Evolutionary conservation across 345 rosid species (phyloP).

Genomic region (Garcia nutans): DNA sequence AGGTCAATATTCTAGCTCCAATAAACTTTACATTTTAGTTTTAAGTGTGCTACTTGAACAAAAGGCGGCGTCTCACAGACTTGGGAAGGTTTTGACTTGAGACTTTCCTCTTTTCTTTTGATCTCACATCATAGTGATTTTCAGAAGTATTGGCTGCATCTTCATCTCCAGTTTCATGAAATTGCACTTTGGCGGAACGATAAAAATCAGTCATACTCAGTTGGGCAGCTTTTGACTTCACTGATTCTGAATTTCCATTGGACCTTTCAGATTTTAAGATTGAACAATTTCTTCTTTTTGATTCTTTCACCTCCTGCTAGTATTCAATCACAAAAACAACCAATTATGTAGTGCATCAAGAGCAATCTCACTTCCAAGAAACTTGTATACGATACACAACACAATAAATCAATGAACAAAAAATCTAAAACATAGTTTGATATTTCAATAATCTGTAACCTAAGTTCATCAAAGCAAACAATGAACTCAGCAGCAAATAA

Average conservation of each 20-base stretch:
- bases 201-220: conserved; percentile 71
- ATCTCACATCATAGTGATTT: conserved; percentile 25
- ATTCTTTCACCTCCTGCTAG: conserved; percentile 51
- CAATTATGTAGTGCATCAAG: conserved; percentile 8
- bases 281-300: conserved; percentile 43
- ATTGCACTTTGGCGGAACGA: conserved; percentile 52
- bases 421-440: background rate
- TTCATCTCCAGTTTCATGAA: conserved; percentile 35
- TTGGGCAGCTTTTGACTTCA: conserved; percentile 54
- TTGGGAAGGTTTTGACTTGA: conserved; percentile 52
- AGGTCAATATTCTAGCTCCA: background rate
- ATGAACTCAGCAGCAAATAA: background rate
- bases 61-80: conserved; percentile 54
- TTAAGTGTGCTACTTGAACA: conserved; percentile 18
- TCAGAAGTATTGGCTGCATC: conserved; percentile 17
- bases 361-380: conserved; percentile 16
- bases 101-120: conserved; percentile 47
- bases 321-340: conserved; percentile 20
- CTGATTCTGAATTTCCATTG: conserved; percentile 31
- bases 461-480: background rate
- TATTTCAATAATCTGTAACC: background rate
- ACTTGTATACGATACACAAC: background rate
- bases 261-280: conserved; percentile 31
- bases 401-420: background rate
- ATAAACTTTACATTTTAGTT: too few species aligned